Percentiles rank a stretch among this genome's conserved stretches.
These are phyloP conservation scores for Quercus variabilis DNA, from an alignment of 306 rosid species.

Conservation along the genomic window DNA sequence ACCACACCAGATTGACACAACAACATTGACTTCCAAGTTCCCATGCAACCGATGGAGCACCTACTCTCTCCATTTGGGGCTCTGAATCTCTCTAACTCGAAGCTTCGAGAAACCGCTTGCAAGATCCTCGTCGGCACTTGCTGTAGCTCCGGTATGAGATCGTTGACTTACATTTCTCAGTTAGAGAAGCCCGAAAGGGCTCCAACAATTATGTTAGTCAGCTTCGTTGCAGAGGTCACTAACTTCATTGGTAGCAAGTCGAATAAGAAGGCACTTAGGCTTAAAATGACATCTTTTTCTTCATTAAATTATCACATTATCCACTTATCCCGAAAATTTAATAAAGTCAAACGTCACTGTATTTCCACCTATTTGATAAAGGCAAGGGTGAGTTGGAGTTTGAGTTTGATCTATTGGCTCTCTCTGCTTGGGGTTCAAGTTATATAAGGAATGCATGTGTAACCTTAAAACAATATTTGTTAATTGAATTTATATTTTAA, in stretches of 20 bases:
- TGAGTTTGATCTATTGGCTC: too few species aligned
- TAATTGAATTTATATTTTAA: too few species aligned
- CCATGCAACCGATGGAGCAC: slow-evolving; percentile 43
- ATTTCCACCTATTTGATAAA: too few species aligned
- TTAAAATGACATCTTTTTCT: slow-evolving; percentile 56
- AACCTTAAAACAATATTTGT: too few species aligned
- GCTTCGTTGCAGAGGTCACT: slow-evolving; percentile 66
- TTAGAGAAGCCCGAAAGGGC: slow-evolving; percentile 56
- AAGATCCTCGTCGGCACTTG: slow-evolving; percentile 74
- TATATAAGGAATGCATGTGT: too few species aligned
- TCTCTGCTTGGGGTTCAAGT: too few species aligned
- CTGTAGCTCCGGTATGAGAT: slow-evolving; percentile 68
- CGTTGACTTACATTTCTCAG: slow-evolving; percentile 72
- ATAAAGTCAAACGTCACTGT: too few species aligned
- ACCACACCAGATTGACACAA: not conserved
- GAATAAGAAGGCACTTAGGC: slow-evolving; percentile 76
- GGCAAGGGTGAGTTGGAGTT: too few species aligned
- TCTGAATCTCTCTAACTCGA: slow-evolving; percentile 41
- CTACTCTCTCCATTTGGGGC: slow-evolving; percentile 63
- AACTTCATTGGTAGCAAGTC: slow-evolving; percentile 73
- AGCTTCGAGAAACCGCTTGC: slow-evolving; percentile 79
- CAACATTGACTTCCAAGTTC: slow-evolving; percentile 31
- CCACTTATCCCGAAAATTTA: too few species aligned
- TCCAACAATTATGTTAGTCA: slow-evolving; percentile 15
- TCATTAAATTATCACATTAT: not conserved